These are phyloP conservation scores for Scheffersomyces cryptocercus DNA, from an alignment of 1,139 yeast species.

Conservation along the genomic window DNA sequence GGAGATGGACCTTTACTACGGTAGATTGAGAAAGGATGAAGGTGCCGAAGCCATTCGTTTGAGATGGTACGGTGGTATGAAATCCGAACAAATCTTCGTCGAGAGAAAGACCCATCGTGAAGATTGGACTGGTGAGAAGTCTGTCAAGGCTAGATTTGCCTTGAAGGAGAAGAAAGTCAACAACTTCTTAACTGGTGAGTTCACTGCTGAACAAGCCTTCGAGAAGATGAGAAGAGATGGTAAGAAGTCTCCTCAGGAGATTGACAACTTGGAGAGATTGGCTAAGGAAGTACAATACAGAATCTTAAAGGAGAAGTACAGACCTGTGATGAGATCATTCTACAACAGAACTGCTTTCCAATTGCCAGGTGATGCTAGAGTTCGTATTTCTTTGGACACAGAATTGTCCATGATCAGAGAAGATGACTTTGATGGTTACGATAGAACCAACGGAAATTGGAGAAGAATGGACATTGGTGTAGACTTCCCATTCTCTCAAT, in stretches of 20 bases:
- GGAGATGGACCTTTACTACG: conserved; percentile 87
- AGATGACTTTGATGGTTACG: conserved; percentile 91
- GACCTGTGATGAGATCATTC: conserved; percentile 95
- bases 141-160: conserved; percentile 94
- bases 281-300: conserved; percentile 94
- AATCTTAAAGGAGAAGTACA: conserved; percentile 73
- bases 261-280: conserved; percentile 86
- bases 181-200: conserved; percentile 76
- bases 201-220: conserved; percentile 85
- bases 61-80: conserved; percentile 99
- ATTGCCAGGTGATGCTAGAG: conserved; percentile 98
- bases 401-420: conserved; percentile 95
- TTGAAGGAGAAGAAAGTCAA: conserved; percentile 90
- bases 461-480: conserved; percentile 98
- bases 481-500: conserved; percentile 88
- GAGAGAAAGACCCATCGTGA: conserved; percentile 98
- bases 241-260: conserved; percentile 81
- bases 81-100: conserved; percentile 85
- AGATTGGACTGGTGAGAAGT: conserved; percentile 99
- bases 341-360: conserved; percentile 98
- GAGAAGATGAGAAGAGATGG: conserved; percentile 93
- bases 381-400: conserved; percentile 94
- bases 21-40: conserved; percentile 92
- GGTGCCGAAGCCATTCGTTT: conserved; percentile 98
- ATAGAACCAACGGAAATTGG: conserved; percentile 93